phyloP scores from a whole-genome alignment of 2,329 filamentous ascomycete genomes.

The Thielaviopsis ethacetica region DNA sequence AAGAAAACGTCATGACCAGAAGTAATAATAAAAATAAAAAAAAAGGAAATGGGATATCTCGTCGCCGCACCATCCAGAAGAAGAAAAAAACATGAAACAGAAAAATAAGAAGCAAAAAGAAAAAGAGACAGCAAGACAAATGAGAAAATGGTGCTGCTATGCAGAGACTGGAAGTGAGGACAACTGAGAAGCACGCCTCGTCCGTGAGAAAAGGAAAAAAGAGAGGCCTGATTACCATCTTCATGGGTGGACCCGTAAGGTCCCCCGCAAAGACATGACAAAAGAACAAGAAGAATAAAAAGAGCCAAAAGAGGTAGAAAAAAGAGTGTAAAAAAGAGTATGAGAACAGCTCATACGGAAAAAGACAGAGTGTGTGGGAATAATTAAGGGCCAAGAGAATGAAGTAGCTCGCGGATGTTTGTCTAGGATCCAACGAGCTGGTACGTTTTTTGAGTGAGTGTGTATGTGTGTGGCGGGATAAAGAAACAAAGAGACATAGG shows the following conservation, averaged over 20 bases:
- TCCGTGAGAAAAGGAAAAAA: not conserved
- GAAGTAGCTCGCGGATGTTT: too few relatives aligned
- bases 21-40: constrained; percentile 3
- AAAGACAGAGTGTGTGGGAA: too few relatives aligned
- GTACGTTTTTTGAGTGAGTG: too few relatives aligned
- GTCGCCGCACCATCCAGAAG: not conserved
- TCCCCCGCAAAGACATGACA: too few relatives aligned
- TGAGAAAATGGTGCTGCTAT: not conserved
- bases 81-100: not conserved
- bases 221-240: not conserved
- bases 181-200: not conserved
- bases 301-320: too few relatives aligned
- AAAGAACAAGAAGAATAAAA: too few relatives aligned
- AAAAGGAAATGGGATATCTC: not conserved
- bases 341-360: too few relatives aligned
- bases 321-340: too few relatives aligned
- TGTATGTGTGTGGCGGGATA: too few relatives aligned
- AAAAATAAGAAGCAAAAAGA: not conserved
- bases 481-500: too few relatives aligned
- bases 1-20: not conserved
- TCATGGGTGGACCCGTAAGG: not conserved
- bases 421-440: not conserved
- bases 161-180: not conserved
- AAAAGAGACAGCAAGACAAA: not conserved
- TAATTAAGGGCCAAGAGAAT: too few relatives aligned